Evolutionary conservation across 2,329 filamentous ascomycete species (phyloP).

Genomic region (Orbilia blumenaviensis): DNA sequence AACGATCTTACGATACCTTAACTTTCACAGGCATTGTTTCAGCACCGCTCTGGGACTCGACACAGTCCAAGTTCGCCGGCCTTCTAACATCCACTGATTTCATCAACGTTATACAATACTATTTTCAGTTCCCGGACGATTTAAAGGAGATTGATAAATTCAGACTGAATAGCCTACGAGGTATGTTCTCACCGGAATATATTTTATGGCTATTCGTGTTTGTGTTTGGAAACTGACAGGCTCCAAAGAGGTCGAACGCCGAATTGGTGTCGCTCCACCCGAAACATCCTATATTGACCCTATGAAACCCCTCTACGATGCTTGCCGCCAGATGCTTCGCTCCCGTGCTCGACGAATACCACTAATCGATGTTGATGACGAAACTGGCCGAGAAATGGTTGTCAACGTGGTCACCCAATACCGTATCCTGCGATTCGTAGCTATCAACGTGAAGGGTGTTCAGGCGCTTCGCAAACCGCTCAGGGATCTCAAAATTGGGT

Average conservation of each 20-base stretch:
- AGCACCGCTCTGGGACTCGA: slow-evolving; percentile 95
- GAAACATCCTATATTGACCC: slow-evolving; percentile 97
- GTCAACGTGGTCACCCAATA: slow-evolving; percentile 98
- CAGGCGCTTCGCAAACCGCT: slow-evolving; percentile 87
- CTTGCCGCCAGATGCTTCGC: slow-evolving; percentile 90
- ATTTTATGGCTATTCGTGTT: neutral
- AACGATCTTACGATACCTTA: neutral
- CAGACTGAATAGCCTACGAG: slow-evolving; percentile 86
- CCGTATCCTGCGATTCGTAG: slow-evolving; percentile 97
- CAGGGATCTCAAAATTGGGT: slow-evolving; percentile 83
- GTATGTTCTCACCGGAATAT: slow-evolving; percentile 63
- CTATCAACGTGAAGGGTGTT: slow-evolving; percentile 90
- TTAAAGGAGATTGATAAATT: slow-evolving; percentile 92
- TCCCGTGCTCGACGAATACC: slow-evolving; percentile 93
- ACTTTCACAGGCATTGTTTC: slow-evolving; percentile 83
- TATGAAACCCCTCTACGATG: slow-evolving; percentile 88
- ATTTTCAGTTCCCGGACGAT: slow-evolving; percentile 94
- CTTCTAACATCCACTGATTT: slow-evolving; percentile 95
- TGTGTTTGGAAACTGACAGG: neutral
- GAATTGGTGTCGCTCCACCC: slow-evolving; percentile 86
- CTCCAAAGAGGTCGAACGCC: slow-evolving; percentile 84
- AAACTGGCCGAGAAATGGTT: slow-evolving; percentile 89
- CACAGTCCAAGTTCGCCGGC: slow-evolving; percentile 89
- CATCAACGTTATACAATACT: slow-evolving; percentile 98
- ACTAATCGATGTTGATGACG: slow-evolving; percentile 90